phyloP scores from a whole-genome alignment of 2,329 filamentous ascomycete genomes.

The Cryphonectria naterciae region DNA sequence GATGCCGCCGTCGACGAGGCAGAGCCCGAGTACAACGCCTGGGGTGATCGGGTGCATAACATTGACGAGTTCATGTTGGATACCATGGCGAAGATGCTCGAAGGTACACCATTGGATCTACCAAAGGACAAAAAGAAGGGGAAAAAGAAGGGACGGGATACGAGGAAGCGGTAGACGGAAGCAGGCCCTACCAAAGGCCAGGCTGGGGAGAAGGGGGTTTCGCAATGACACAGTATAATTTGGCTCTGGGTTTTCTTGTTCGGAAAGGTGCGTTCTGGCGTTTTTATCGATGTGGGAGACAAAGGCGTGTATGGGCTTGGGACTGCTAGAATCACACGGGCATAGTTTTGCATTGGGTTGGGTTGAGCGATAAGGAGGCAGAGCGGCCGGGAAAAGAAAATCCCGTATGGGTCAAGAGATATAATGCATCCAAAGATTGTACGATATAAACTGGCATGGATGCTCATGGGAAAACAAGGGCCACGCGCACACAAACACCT shows the following conservation, averaged over 20 bases:
- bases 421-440: neutral
- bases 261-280: neutral
- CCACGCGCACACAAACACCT: neutral
- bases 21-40: slow-evolving; percentile 60
- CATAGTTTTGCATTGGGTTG: slow-evolving; percentile 17
- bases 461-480: neutral
- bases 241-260: neutral
- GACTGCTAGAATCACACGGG: neutral
- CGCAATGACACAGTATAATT: neutral
- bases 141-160: slow-evolving; percentile 63
- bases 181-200: neutral
- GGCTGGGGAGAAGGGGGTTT: too few relatives aligned
- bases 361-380: neutral
- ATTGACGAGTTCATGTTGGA: slow-evolving; percentile 78
- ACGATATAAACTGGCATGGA: slow-evolving; percentile 2
- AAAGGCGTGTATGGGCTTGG: neutral
- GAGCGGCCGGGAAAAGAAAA: neutral
- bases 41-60: slow-evolving; percentile 59
- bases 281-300: neutral
- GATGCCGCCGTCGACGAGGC: slow-evolving; percentile 36
- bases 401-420: neutral
- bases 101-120: slow-evolving; percentile 63
- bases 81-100: slow-evolving; percentile 66
- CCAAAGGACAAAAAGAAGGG: slow-evolving; percentile 68
- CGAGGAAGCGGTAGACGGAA: slow-evolving; percentile 49